A percentile compares a stretch with the other conserved stretches of the same genome.
These are phyloP conservation scores for Mitragyna speciosa DNA, from an alignment of 257 asterid species.

Conservation along the genomic window DNA sequence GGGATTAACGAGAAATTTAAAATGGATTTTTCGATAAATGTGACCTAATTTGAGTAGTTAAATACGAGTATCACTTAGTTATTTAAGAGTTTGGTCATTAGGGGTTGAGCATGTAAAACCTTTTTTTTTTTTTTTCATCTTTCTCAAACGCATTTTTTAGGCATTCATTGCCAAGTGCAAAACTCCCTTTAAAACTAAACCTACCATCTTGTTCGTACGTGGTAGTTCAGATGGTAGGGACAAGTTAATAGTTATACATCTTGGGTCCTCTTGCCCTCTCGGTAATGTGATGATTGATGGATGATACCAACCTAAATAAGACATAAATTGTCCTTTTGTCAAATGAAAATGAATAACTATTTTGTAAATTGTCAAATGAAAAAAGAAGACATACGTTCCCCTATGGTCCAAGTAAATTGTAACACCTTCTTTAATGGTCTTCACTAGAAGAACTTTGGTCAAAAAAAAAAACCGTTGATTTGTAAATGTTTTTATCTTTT, in stretches of 20 bases:
- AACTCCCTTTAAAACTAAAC: not conserved
- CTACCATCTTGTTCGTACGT: not conserved
- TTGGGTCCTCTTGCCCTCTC: not conserved
- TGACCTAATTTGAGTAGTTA: not conserved
- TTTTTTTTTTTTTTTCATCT: not conserved
- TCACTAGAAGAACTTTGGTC: too few relatives aligned
- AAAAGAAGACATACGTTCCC: not conserved
- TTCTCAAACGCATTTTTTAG: slow-evolving; percentile 3
- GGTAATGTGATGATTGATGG: not conserved
- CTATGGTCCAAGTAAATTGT: not conserved
- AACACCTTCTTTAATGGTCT: too few relatives aligned
- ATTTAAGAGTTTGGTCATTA: not conserved
- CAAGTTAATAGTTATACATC: not conserved
- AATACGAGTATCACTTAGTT: not conserved
- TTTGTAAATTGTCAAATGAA: too few relatives aligned
- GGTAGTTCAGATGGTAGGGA: not conserved
- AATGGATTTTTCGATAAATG: not conserved
- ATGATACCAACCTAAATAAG: not conserved
- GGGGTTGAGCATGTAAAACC: not conserved
- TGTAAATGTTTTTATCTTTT: too few relatives aligned
- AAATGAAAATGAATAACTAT: too few relatives aligned
- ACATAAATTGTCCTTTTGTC: not conserved
- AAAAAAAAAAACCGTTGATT: too few relatives aligned
- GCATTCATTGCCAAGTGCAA: not conserved
- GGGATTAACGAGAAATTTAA: not conserved